phyloP scores from a whole-genome alignment of 1,284 basidiomycete genomes.

The Moniliophthora roreri region DNA sequence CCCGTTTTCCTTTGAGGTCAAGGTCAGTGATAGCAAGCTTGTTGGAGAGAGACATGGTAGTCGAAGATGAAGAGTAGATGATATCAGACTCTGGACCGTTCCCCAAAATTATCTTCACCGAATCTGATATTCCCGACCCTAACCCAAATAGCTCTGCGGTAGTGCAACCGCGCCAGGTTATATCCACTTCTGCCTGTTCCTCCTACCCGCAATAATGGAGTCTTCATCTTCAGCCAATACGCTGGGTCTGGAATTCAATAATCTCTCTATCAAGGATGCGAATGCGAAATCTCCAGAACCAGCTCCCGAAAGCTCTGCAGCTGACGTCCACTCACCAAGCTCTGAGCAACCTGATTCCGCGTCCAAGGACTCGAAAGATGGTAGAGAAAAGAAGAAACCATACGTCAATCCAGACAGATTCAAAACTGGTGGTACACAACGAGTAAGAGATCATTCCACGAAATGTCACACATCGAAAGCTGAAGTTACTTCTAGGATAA shows the following conservation, averaged over 20 bases:
- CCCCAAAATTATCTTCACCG: too few species aligned
- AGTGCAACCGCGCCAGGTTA: constrained; percentile 1
- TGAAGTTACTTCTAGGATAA: constrained; percentile 55
- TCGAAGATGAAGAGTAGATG: constrained; percentile 16
- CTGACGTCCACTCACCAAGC: constrained; percentile 5
- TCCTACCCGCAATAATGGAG: constrained; percentile 26
- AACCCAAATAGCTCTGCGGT: too few species aligned
- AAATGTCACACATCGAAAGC: constrained; percentile 15
- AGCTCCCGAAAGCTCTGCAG: constrained; percentile 12
- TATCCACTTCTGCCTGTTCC: constrained; percentile 3
- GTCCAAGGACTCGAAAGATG: constrained; percentile 16
- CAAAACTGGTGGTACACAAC: constrained; percentile 73
- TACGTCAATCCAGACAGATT: constrained; percentile 78
- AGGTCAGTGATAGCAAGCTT: constrained; percentile 94
- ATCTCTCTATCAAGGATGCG: constrained; percentile 33
- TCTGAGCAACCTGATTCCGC: not conserved
- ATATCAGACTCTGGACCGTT: constrained; percentile 3
- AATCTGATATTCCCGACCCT: too few species aligned
- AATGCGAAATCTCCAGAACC: constrained; percentile 10
- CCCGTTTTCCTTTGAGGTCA: constrained; percentile 87
- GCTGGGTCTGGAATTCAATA: constrained; percentile 66
- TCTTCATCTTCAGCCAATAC: constrained; percentile 48
- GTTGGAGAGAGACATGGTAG: constrained; percentile 91
- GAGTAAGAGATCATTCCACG: constrained; percentile 42
- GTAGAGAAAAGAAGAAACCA: constrained; percentile 52